Conservation (phyloP, 306 rosid genomes). For the Corylus americana region DNA sequence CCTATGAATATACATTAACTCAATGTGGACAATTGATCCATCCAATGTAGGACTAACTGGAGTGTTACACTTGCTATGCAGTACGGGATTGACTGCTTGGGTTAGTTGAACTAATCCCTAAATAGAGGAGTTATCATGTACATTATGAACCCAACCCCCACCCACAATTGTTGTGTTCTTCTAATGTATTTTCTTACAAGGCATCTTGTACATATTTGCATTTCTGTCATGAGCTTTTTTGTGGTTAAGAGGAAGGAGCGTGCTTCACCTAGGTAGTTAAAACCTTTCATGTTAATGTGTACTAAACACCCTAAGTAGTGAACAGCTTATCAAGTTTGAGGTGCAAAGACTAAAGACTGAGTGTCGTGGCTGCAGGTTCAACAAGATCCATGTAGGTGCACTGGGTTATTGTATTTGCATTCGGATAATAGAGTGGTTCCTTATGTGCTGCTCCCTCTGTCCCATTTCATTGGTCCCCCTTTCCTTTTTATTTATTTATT, state of each 20-base stretch:
- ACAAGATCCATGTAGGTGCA: neutral
- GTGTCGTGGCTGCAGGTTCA: neutral
- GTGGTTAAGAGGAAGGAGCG: neutral
- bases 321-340: conserved; percentile 2
- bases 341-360: neutral
- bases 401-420: neutral
- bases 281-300: neutral
- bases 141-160: no score
- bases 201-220: neutral
- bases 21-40: no score
- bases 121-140: no score
- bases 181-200: neutral
- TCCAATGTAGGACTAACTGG: no score
- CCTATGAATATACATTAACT: no score
- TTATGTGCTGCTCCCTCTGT: neutral
- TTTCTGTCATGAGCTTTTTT: neutral
- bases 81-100: neutral
- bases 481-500: neutral
- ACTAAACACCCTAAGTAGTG: neutral
- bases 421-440: neutral
- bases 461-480: neutral
- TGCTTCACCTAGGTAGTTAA: neutral
- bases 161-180: no score
- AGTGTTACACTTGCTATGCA: neutral
- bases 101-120: neutral